Conservation (phyloP, 176 grass and related monocot genomes). For the Oryza officinalis region DNA sequence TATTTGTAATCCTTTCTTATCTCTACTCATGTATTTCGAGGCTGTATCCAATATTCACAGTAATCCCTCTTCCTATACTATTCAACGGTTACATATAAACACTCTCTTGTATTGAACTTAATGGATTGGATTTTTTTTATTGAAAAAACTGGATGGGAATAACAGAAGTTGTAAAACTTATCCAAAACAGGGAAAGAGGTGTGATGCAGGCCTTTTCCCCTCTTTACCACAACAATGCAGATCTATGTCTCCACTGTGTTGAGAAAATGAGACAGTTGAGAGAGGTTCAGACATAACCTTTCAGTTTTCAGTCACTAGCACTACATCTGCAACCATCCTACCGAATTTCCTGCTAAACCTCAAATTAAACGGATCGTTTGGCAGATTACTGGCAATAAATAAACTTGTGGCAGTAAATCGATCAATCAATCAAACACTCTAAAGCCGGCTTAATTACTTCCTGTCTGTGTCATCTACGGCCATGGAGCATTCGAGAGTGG, state of each 20-base stretch:
- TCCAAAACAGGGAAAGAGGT: too few species aligned
- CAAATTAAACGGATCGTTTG: neutral
- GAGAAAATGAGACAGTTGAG: neutral
- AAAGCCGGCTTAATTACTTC: neutral
- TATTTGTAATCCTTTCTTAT: too few species aligned
- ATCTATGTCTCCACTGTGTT: neutral
- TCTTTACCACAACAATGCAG: neutral
- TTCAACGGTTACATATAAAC: too few species aligned
- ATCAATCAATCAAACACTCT: neutral
- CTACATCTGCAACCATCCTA: neutral
- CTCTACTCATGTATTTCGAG: too few species aligned
- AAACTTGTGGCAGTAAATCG: neutral
- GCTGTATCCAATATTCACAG: too few species aligned
- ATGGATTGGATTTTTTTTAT: too few species aligned
- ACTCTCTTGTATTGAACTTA: too few species aligned
- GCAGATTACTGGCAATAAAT: neutral
- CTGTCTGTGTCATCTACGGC: neutral
- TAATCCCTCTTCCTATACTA: too few species aligned
- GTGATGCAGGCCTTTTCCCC: neutral
- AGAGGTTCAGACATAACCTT: neutral
- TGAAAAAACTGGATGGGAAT: too few species aligned
- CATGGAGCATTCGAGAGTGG: neutral
- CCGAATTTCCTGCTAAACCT: neutral
- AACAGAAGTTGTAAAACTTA: too few species aligned
- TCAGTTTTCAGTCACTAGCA: neutral